Base-by-base conservation (phyloP, 1,139 yeast species). In the Lipomyces yarrowii region DNA sequence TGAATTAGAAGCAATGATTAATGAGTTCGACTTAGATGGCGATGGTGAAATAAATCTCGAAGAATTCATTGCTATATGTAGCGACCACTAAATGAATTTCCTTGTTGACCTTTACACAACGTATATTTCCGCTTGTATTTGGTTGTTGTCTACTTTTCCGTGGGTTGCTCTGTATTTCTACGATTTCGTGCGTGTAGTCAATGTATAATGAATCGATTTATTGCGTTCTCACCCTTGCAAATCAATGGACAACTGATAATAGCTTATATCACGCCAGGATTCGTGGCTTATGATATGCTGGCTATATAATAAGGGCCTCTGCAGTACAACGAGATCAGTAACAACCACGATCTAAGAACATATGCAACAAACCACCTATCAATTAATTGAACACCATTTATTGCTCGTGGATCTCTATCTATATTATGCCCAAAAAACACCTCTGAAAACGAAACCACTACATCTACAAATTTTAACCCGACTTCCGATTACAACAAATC, bases 1-100 rank as follows among this genome's bases (percentile, higher is more conserved):
- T 68, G 99, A 96, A 74, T 82, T 96, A 65, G 84, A 90, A 71
- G 98, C 98, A 13, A 94, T 96, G 99, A 94, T 96, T 71, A 98
- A 93, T 70, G 99, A 94, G 78, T 96, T 96, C 75, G 99, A 96
- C 78, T 80, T 94, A 67, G 98, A 96, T 77, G 97, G 91, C 70
- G 99, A 96, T 76, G 99, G 98, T 60, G 97, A 90, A 72, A 71
- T 96, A 72, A 89, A 89, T 73, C 96, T 91, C 74, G 94, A 91
- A 70, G 99, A 96, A 80, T 96, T 94, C 77, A 90, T 91, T 69
- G 89, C 90, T 69, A 91, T 93, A 59, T 91, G 97, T 76, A 87
- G 91, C 35, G 97, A 91, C 64, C 76, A 76, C 66, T 77, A 69
- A 69, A 21, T 39, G 33, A 48, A 48, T 23, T 30, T 21, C 48